Evolutionary conservation across 768 basidiomycete genomes (phyloP), one percentile per base, ranked within the genome.

Genomic region (Russula ochroleuca): DNA sequence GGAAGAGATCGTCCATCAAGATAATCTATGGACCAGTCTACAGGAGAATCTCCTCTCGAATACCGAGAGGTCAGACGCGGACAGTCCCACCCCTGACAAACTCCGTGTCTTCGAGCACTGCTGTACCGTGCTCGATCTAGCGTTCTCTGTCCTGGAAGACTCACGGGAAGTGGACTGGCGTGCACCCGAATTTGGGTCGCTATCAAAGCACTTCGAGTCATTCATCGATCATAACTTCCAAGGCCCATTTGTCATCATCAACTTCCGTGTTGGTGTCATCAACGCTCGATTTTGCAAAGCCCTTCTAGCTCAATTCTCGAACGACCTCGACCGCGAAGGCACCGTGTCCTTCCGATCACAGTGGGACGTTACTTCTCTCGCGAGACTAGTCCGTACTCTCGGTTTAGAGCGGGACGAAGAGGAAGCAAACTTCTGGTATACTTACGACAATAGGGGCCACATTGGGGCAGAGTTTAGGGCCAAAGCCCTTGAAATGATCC

Each of bases 111-210:
- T 63, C 23, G 55, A 28, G 31, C 38, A 49, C 28, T 28, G 28
- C 28, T 28, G 28, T 28, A 28, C 28, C 28, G 28, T 28, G 28
- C 28, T 28, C 28, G 28, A 28, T 28, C 28, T 28, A 28, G 28
- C 28, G 28, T 28, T 28, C 28, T 28, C 28, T 28, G 28, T 31
- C 17, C 49, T 63, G 4, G 62, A 57, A 50, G n/a, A 28, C 17
- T 63, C 62, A 17, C 21, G 17, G 33, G 51, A 23, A 1, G 55
- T 57, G 21, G 62, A 57, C 62, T 63, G 62, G 62, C 38, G 49
- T 1, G 49, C 28, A 35, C 62, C 62, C 19, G 56, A 63, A 45
- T 63, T 57, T 19, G 62, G 55, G 17, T 50, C 62, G 14, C 54
- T 63, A 19, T 17, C 33, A 28, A 47, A 50, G 11, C 55, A 57